Evolutionary conservation across 2,329 filamentous ascomycete species (phyloP).

Genomic region (Colletotrichum tropicale): DNA sequence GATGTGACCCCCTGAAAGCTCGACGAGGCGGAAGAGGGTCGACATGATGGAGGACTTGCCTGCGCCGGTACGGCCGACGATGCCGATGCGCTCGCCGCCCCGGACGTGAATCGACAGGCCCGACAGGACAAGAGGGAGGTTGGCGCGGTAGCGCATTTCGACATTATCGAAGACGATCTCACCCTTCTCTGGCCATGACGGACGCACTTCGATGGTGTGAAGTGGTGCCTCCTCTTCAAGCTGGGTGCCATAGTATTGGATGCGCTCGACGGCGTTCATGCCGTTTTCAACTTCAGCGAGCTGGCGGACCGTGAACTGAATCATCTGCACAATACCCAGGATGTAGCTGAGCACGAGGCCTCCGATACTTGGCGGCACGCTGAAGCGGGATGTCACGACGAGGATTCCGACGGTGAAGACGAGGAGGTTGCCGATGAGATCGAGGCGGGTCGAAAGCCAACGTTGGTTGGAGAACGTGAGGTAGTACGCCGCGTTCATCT

Average conservation of each 20-base stretch:
- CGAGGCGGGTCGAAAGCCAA: conserved; percentile 87
- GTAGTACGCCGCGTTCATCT: conserved; percentile 95
- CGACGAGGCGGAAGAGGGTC: conserved; percentile 78
- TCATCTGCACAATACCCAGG: conserved; percentile 89
- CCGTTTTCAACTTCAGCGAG: conserved; percentile 96
- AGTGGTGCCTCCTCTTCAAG: conserved; percentile 90
- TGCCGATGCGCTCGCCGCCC: conserved; percentile 80
- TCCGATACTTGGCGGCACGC: conserved; percentile 80
- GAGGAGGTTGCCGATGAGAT: conserved; percentile 81
- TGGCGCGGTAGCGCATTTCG: conserved; percentile 77
- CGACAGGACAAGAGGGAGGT: conserved; percentile 74
- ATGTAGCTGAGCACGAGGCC: conserved; percentile 94
- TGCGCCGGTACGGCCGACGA: conserved; percentile 82
- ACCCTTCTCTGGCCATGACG: conserved; percentile 84
- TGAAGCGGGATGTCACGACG: conserved; percentile 89
- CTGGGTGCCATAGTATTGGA: conserved; percentile 86
- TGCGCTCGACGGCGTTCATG: conserved; percentile 94
- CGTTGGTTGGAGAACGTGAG: conserved; percentile 95
- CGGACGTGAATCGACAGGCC: conserved; percentile 74
- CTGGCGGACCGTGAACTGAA: conserved; percentile 94
- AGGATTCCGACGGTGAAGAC: conserved; percentile 90
- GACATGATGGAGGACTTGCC: conserved; percentile 87
- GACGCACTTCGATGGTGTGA: conserved; percentile 73
- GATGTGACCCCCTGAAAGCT: conserved; percentile 66
- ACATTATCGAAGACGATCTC: conserved; percentile 79